These are phyloP conservation scores for Rhynchosporium agropyri DNA, from an alignment of 2,329 filamentous ascomycete genomes.

Conservation along the genomic window DNA sequence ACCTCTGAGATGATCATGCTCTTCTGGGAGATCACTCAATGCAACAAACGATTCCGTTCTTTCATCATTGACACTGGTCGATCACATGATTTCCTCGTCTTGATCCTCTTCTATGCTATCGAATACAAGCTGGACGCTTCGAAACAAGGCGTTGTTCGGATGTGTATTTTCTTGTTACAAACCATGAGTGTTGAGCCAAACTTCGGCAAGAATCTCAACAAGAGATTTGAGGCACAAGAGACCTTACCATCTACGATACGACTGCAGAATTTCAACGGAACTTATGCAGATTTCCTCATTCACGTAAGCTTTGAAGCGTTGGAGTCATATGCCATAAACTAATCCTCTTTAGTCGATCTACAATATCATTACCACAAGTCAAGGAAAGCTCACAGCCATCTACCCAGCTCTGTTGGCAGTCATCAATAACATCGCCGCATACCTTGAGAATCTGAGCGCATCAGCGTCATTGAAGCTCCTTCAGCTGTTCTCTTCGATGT, in stretches of 20 bases:
- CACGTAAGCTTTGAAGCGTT: constrained; percentile 59
- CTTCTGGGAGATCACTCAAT: constrained; percentile 96
- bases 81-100: constrained; percentile 87
- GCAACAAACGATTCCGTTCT: constrained; percentile 94
- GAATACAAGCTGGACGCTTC: constrained; percentile 84
- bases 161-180: constrained; percentile 97
- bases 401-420: constrained; percentile 91
- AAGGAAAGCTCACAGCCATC: constrained; percentile 85
- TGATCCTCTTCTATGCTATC: constrained; percentile 89
- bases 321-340: constrained; percentile 25
- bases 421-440: constrained; percentile 89
- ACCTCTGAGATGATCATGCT: constrained; percentile 95
- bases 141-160: constrained; percentile 89
- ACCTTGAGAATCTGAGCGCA: constrained; percentile 75
- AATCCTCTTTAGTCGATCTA: constrained; percentile 74
- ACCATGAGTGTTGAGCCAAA: constrained; percentile 91
- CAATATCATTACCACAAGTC: constrained; percentile 85
- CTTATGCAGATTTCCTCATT: constrained; percentile 91
- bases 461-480: constrained; percentile 79
- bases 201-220: constrained; percentile 89
- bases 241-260: constrained; percentile 80
- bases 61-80: constrained; percentile 97
- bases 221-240: constrained; percentile 84
- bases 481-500: constrained; percentile 90
- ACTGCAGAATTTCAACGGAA: constrained; percentile 81